Evolutionary conservation across 768 basidiomycete genomes (phyloP), one percentile per base, ranked within the genome.

Genomic region (Pleurotus platypus): DNA sequence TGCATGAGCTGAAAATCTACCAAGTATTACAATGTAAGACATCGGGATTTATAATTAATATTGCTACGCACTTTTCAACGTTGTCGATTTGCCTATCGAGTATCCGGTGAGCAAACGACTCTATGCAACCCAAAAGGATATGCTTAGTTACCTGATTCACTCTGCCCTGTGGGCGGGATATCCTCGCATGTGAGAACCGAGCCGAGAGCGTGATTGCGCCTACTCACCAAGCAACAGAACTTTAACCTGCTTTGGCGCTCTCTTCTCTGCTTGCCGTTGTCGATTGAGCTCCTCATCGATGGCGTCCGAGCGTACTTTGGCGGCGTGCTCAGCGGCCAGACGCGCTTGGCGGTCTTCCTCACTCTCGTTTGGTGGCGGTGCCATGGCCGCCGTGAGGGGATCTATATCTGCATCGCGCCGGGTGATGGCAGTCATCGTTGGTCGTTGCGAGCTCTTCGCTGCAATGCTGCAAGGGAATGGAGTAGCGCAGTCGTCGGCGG

Each of bases 61-160:
- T 8, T 35, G n/a, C 3, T 6, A 78, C 86, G 61, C 67, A 89
- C 88, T 90, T 70, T 90, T 88, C 42, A 91, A 73, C 1, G 88
- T 89, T 0, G 89, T 92, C 0, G 87, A 90, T 74, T 91, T 92
- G 58, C 89, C 89, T 90, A 47, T 6, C 46, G 57, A 59, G 35
- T 11, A 56, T 45, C 50, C 40, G 24, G 42, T 50, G 2, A 16
- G 46, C 4, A 27, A 39, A 56, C 35, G 55, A 39, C 49, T 49
- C 8, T 22, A 49, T 46, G 58, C 51, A 46, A 42, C 16, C 11
- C 4, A 26, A 26, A 20, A 55, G 24, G 40, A 51, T n/a, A 38
- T 15, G 56, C 1, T 18, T 9, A 9, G 37, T 55, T 70, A 90
- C 89, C 89, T 57, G 87, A 90, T 77, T 92, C 89, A 66, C 86